Evolutionary conservation across 805 yeast genomes (phyloP).

Genomic region (Hanseniaspora lachancei): DNA sequence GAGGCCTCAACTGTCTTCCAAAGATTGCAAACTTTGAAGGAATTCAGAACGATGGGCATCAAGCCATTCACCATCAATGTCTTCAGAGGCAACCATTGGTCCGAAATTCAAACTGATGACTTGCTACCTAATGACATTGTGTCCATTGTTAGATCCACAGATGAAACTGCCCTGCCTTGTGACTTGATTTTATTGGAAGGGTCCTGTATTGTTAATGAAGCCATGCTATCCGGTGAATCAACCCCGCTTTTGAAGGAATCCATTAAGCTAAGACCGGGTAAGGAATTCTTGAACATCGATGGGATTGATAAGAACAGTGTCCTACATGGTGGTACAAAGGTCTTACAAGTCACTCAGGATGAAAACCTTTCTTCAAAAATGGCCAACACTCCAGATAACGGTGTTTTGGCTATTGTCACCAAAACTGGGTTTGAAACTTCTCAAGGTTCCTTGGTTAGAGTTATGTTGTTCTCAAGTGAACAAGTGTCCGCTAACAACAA

Average conservation of each 20-base stretch:
- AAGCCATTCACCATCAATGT: constrained; percentile 75
- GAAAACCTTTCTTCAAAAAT: constrained; percentile 37
- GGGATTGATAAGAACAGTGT: constrained; percentile 80
- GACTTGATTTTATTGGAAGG: constrained; percentile 80
- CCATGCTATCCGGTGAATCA: constrained; percentile 97
- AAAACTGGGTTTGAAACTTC: constrained; percentile 98
- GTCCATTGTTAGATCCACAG: constrained; percentile 75
- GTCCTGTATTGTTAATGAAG: constrained; percentile 91
- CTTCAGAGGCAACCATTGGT: constrained; percentile 61
- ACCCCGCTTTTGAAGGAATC: constrained; percentile 93
- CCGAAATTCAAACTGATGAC: constrained; percentile 51
- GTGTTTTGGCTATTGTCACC: constrained; percentile 79
- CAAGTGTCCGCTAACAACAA: constrained; percentile 90
- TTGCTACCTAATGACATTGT: constrained; percentile 86
- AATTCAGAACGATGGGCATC: constrained; percentile 93
- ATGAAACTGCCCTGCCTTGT: constrained; percentile 88
- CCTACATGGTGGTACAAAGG: constrained; percentile 91
- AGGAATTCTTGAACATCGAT: constrained; percentile 56
- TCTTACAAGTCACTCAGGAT: constrained; percentile 76
- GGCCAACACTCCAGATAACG: constrained; percentile 65
- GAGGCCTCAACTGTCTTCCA: constrained; percentile 92
- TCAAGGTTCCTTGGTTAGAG: constrained; percentile 93
- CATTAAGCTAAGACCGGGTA: constrained; percentile 62
- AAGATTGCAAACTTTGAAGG: constrained; percentile 85
- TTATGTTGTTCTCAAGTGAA: constrained; percentile 94